phyloP scores from a whole-genome alignment of 345 rosid genomes.

The Gossypium raimondii region DNA sequence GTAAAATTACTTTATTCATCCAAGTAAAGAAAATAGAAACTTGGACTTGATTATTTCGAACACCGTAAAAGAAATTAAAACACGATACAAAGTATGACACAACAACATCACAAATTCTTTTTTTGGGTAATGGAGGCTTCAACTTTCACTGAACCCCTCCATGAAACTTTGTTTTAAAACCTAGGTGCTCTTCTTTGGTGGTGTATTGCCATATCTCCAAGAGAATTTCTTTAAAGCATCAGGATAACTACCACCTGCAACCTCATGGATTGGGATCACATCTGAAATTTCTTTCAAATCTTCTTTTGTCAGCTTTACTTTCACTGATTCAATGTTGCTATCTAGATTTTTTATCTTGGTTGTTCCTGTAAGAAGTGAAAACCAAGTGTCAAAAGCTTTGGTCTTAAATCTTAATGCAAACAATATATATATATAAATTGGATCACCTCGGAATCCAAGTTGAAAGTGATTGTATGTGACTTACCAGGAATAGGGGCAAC shows the following conservation, averaged over 20 bases:
- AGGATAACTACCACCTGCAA: background rate
- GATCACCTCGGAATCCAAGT: background rate
- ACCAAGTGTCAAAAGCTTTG: background rate
- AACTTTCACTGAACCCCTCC: background rate
- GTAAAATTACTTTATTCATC: too few relatives aligned
- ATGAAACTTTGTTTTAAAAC: background rate
- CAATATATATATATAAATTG: too few relatives aligned
- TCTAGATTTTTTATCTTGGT: constrained; percentile 13
- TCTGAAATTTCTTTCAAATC: constrained; percentile 5
- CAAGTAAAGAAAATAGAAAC: too few relatives aligned
- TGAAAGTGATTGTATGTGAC: background rate
- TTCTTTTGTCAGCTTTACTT: constrained; percentile 2
- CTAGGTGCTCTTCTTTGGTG: background rate
- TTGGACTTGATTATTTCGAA: too few relatives aligned
- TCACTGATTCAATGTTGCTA: background rate
- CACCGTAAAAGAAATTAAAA: background rate
- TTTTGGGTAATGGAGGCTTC: too few relatives aligned
- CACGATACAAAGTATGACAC: background rate
- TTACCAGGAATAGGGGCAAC: constrained; percentile 45
- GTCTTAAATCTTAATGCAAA: background rate
- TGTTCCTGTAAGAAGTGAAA: constrained; percentile 7
- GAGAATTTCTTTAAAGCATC: background rate
- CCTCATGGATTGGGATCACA: background rate
- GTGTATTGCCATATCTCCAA: background rate
- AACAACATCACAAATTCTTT: background rate